These are phyloP conservation scores for Yamadazyma phyllophila DNA, from an alignment of 805 yeast genomes.

Conservation along the genomic window DNA sequence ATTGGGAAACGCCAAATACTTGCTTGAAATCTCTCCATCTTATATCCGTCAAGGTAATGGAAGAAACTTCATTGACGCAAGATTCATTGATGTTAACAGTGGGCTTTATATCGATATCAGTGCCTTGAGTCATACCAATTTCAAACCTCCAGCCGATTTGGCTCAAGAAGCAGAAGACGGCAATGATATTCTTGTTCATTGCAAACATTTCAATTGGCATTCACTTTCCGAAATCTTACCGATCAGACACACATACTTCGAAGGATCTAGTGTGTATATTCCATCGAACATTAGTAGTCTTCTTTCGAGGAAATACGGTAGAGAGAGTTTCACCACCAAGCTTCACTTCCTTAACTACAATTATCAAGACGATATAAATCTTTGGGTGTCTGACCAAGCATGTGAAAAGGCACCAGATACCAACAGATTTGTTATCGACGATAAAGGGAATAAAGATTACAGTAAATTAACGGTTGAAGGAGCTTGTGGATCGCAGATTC, in stretches of 20 bases:
- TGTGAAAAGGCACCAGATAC: conserved; percentile 32
- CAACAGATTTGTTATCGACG: conserved; percentile 16
- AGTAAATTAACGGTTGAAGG: conserved; percentile 33
- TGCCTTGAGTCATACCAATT: conserved; percentile 31
- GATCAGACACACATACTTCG: conserved; percentile 34
- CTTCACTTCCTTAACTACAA: conserved; percentile 28
- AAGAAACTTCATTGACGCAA: conserved; percentile 33
- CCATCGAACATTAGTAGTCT: conserved; percentile 32
- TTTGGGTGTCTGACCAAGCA: conserved; percentile 47
- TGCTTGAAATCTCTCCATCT: conserved; percentile 25
- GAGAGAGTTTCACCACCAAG: conserved; percentile 27
- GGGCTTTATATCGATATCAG: conserved; percentile 47
- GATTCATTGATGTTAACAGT: conserved; percentile 35
- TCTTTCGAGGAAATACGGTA: conserved; percentile 33
- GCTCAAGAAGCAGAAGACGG: conserved; percentile 10
- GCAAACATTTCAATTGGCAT: conserved; percentile 42
- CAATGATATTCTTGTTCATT: conserved; percentile 27
- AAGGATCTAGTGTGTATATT: conserved; percentile 34
- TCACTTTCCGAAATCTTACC: conserved; percentile 35
- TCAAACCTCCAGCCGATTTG: conserved; percentile 17
- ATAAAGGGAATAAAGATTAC: conserved; percentile 20
- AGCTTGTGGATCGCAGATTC: conserved; percentile 33
- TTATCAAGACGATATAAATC: conserved; percentile 40
- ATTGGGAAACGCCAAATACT: conserved; percentile 28
- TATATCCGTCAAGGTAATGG: conserved; percentile 43